Evolutionary conservation across 306 rosid genomes (phyloP).

Genomic region (Rubus parviflorus): DNA sequence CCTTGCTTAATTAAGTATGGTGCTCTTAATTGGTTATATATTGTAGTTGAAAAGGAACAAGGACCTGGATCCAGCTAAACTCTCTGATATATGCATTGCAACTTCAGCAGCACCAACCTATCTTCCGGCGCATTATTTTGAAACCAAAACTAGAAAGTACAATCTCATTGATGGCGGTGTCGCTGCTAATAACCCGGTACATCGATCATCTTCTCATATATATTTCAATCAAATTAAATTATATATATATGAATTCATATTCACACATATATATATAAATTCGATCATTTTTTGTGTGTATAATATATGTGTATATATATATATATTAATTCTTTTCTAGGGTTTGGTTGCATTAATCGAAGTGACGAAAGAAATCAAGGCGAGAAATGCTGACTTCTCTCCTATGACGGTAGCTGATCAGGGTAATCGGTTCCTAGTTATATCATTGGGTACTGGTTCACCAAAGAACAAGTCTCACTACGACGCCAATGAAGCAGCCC

Average conservation of each 20-base stretch:
- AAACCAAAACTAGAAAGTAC: not conserved
- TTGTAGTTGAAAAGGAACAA: not conserved
- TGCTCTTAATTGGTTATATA: too few relatives aligned
- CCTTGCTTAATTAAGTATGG: too few relatives aligned
- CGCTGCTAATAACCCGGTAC: constrained; percentile 12
- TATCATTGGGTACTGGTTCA: constrained; percentile 12
- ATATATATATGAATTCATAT: not conserved
- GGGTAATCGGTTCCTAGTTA: not conserved
- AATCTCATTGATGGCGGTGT: constrained; percentile 15
- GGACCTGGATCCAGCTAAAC: not conserved
- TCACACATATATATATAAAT: not conserved
- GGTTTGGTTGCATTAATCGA: not conserved
- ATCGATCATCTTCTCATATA: not conserved
- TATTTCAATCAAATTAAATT: not conserved
- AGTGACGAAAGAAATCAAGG: constrained; percentile 5
- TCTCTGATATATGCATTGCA: constrained; percentile 12
- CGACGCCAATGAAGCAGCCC: not conserved
- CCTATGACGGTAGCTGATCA: not conserved
- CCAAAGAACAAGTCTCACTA: not conserved
- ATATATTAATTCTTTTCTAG: not conserved
- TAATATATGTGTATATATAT: too few relatives aligned
- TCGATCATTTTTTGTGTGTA: not conserved
- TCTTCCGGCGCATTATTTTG: not conserved
- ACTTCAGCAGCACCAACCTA: constrained; percentile 12
- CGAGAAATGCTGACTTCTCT: not conserved